Base-by-base conservation (phyloP, 768 basidiomycete genomes). In the Rhizopogon salebrosus region DNA sequence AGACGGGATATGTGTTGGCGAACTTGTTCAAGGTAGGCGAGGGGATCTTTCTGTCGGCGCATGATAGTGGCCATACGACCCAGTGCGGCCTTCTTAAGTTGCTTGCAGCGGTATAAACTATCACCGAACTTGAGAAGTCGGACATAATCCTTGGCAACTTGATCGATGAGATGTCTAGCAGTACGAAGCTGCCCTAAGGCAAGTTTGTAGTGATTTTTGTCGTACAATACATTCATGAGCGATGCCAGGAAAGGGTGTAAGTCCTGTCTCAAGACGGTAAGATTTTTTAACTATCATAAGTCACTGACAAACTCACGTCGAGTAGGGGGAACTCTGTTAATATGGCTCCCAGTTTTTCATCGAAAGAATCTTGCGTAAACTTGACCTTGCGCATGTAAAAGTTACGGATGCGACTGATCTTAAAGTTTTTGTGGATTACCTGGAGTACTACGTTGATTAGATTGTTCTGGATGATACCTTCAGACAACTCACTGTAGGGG, bases 301-400 rank as follows among this genome's bases (percentile, higher is more conserved):
- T 37, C 35, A 16, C 6, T 11, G 37, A 38, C 9, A 41, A 37
- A 80, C 91, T 65, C 63, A 95, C 94, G 69, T 98, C 95, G 49
- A 99, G 87, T 74, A 98, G 85, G 20, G 97, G 97, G 75, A 99
- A 99, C 70, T 99, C 97, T 40, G 85, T 81, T 64, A 99, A 75
- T 67, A 99, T 99, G 31, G 85, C 87, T 51, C 85, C 85, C 27
- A 99, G 80, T 67, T 98, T 95, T 72, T 98, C 95, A 55, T 97
- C 94, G 60, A 98, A 98, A 14, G 89, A 79, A 65, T 98, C 94
- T 70, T 98, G 94, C 3, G 95, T 95, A 70, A 97, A 98, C 72
- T 95, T 98, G 73, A 99, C 95, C 72, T 99, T 99, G 69, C 95
- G 85, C 95, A 98, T 98, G 72, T 99, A 97, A 66, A 93, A 93